These are phyloP conservation scores for Elongisporangium undulatum DNA, from an alignment of 352 stramenopile species.

Conservation along the genomic window DNA sequence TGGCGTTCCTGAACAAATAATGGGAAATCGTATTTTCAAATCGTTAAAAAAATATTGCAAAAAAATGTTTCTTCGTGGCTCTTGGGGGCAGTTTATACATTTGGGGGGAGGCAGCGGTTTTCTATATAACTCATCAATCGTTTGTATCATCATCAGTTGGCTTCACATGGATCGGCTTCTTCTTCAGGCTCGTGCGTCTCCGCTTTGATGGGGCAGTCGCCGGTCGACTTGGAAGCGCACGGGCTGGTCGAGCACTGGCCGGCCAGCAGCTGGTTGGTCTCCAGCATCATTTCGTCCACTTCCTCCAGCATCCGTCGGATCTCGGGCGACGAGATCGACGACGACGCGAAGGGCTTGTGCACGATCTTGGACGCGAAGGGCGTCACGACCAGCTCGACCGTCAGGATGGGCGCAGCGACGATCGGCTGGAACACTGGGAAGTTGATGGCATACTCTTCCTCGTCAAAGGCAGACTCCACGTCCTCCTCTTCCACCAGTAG, in stretches of 20 bases:
- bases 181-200: not conserved
- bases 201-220: not conserved
- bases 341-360: not conserved
- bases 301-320: conserved; percentile 34
- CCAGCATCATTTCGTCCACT: conserved; percentile 28
- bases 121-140: not conserved
- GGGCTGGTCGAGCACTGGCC: not conserved
- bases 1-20: conserved; percentile 84
- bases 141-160: not conserved
- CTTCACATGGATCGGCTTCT: not conserved
- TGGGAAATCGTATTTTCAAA: not conserved
- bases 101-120: too few relatives aligned
- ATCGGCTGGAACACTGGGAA: not conserved
- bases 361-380: not conserved
- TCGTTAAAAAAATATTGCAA: conserved; percentile 6
- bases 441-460: not conserved
- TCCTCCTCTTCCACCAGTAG: not conserved
- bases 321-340: conserved; percentile 9
- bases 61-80: not conserved
- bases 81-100: not conserved
- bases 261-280: conserved; percentile 13
- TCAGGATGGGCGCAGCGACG: not conserved
- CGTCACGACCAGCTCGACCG: not conserved
- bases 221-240: not conserved
- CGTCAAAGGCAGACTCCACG: not conserved